Evolutionary conservation across 352 stramenopile species (phyloP).

Genomic region (Globisporangium megalacanthum): DNA sequence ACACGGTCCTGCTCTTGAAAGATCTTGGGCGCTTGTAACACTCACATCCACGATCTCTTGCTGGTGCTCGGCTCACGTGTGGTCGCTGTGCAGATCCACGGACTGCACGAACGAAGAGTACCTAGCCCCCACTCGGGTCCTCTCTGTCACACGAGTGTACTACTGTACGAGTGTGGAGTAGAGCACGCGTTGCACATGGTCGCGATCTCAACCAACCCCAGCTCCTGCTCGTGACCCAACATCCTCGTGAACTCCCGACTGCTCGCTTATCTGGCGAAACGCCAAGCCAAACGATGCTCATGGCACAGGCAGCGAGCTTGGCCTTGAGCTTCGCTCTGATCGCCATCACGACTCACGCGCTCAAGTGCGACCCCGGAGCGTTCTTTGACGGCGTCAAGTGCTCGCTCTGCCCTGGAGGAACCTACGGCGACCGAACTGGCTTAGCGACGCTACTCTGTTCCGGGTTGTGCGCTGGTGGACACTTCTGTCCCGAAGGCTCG

Average conservation of each 20-base stretch:
- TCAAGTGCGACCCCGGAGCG: constrained; percentile 37
- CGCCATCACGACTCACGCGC: neutral
- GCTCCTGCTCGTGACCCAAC: constrained; percentile 1
- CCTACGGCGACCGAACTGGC: constrained; percentile 34
- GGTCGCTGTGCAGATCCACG: constrained; percentile 80
- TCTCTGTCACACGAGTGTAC: neutral
- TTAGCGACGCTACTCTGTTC: constrained; percentile 37
- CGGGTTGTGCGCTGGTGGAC: constrained; percentile 33
- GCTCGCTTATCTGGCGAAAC: neutral
- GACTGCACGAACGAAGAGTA: constrained; percentile 19
- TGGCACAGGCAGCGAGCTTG: neutral
- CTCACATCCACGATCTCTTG: constrained; percentile 49
- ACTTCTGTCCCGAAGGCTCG: constrained; percentile 60
- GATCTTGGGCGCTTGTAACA: constrained; percentile 37
- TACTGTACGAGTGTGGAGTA: neutral
- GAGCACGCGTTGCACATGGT: neutral
- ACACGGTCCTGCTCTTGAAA: constrained; percentile 32
- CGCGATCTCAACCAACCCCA: neutral
- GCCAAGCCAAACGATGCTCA: neutral
- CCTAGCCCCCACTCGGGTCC: neutral
- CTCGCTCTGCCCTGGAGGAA: constrained; percentile 39
- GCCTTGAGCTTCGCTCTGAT: neutral
- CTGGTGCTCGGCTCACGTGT: constrained; percentile 49
- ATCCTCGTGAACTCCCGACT: neutral
- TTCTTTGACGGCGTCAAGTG: constrained; percentile 43